These are phyloP conservation scores for Spergularia marina DNA, from an alignment of 148 eudicot species.

Conservation along the genomic window DNA sequence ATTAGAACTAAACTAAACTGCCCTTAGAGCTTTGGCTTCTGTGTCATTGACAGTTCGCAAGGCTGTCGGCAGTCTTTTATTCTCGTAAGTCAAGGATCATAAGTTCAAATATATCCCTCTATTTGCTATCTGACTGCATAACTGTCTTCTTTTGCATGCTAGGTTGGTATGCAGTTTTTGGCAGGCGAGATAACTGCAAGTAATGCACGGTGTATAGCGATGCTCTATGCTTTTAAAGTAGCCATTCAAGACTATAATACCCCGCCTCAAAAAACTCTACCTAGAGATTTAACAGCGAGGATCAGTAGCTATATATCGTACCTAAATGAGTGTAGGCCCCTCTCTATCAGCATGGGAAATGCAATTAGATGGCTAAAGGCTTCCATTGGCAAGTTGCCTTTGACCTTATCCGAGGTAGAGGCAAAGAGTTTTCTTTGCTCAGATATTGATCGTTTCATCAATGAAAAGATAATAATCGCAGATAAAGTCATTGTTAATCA, in stretches of 20 bases:
- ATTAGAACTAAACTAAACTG: neutral
- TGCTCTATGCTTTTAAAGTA: slow-evolving; percentile 81
- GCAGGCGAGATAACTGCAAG: slow-evolving; percentile 63
- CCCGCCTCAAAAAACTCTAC: slow-evolving; percentile 63
- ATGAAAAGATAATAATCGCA: slow-evolving; percentile 76
- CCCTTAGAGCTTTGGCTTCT: neutral
- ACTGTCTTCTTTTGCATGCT: slow-evolving; percentile 16
- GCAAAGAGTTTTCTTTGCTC: slow-evolving; percentile 59
- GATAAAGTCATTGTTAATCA: slow-evolving; percentile 66
- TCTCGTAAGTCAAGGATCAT: neutral
- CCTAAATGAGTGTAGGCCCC: slow-evolving; percentile 80
- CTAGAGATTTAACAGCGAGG: slow-evolving; percentile 72
- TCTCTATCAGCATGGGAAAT: slow-evolving; percentile 95
- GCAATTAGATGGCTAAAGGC: slow-evolving; percentile 70
- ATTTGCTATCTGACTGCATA: neutral
- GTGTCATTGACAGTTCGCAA: neutral
- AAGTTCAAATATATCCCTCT: neutral
- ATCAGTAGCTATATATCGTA: slow-evolving; percentile 70
- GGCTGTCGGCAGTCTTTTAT: neutral
- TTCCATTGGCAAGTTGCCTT: slow-evolving; percentile 57
- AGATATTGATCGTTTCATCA: slow-evolving; percentile 64
- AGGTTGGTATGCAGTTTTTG: slow-evolving; percentile 82
- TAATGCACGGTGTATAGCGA: slow-evolving; percentile 77
- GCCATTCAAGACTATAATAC: slow-evolving; percentile 71
- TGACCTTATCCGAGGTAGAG: slow-evolving; percentile 57